Evolutionary conservation across 345 rosid species (phyloP), one percentile per base, ranked within the genome.

Genomic region (Bruguiera gymnorhiza): DNA sequence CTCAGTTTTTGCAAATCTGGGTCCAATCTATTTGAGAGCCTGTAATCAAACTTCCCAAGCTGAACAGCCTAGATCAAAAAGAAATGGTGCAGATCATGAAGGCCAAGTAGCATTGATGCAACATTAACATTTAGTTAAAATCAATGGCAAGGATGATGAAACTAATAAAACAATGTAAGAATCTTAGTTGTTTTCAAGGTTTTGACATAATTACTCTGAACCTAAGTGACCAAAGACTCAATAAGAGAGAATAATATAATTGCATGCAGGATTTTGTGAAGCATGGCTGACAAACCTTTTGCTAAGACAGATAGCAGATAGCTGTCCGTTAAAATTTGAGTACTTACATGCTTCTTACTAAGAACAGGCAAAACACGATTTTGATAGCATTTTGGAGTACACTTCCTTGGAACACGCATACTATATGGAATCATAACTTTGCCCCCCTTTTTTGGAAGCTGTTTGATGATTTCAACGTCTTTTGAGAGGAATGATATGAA

Each of bases 41-140:
- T 80, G 81, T 94, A 94, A 81, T 94, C 98, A 74, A 91, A 94
- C 78, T 94, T 94, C 29, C 93, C 83, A 75, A 94, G 97, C 80
- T 85, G 91, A 69, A 94, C 85, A 70, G 83, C 96, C 98, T 94
- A 83, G 79, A 62, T 76, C 27, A 53, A 6, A 71, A 73, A 61
- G 30, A 23, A 68, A 63, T 15, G 50, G 18, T 0, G 19, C 50
- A 43, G 50, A 43, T 43, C 18, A 8, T 30, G 31, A 65, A 65
- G 24, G 30, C 46, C 37, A 15, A 64, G 64, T 8, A 63, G 69
- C 59, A 48, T 39, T 52, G 32, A 65, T 36, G 53, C 48, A 11
- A 21, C 39, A 30, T 15, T 15, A 21, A 26, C 23, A 13, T 52
- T 9, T 11, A 8, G 9, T 72, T 23, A 21, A 36, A 27, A 29